These are phyloP conservation scores for Gomphus bonarii DNA, from an alignment of 1,284 basidiomycete species.

Conservation along the genomic window DNA sequence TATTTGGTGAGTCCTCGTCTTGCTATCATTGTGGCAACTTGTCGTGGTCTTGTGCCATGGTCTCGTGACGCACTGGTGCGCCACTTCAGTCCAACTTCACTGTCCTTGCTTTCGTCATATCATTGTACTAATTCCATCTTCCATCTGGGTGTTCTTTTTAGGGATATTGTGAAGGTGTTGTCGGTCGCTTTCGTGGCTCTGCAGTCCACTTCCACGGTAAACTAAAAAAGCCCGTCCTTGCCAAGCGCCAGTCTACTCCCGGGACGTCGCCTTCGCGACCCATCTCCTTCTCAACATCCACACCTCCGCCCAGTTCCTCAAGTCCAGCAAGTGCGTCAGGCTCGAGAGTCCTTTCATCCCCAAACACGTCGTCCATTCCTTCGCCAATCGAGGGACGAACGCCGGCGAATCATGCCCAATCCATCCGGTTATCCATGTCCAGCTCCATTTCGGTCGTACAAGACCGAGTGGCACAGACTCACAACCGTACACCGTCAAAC, in stretches of 20 bases:
- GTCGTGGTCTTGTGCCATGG: not conserved
- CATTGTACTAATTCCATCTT: not conserved
- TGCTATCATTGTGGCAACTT: not conserved
- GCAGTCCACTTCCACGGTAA: slow-evolving; percentile 67
- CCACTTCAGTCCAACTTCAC: not conserved
- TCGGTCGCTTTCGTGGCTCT: slow-evolving; percentile 66
- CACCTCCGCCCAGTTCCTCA: not conserved
- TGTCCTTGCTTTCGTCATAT: not conserved
- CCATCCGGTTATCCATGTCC: not conserved
- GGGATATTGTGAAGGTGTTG: slow-evolving; percentile 87
- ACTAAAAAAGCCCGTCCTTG: slow-evolving; percentile 72
- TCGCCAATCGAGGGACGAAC: not conserved
- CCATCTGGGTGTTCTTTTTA: slow-evolving; percentile 19
- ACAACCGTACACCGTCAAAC: not conserved
- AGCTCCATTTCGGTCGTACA: not conserved
- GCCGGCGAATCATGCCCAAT: not conserved
- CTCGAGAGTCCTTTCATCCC: not conserved
- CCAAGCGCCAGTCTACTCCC: slow-evolving; percentile 38
- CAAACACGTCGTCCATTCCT: not conserved
- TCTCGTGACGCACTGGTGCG: not conserved
- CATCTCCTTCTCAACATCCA: slow-evolving; percentile 15
- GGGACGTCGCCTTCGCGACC: slow-evolving; percentile 14
- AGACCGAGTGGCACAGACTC: not conserved
- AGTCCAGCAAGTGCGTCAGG: not conserved
- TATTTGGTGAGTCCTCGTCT: slow-evolving; percentile 38